A percentile compares a stretch with the other conserved stretches of the same genome.
Conservation (phyloP, 1,139 yeast species). For the Geotrichum klebahnii region DNA sequence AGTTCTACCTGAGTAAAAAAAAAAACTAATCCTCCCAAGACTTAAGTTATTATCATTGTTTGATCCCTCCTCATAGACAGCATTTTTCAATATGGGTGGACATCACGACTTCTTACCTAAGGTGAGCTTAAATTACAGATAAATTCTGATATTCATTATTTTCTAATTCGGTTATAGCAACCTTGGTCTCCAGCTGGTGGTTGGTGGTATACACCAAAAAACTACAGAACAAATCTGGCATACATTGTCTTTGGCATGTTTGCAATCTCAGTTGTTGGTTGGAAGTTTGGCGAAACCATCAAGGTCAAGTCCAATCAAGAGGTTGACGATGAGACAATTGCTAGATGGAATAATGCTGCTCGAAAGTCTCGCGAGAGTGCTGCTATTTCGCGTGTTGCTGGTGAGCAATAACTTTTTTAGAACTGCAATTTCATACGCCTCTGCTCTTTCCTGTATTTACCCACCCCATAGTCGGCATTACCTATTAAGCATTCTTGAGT, state of each 20-base stretch:
- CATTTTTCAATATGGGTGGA: constrained; percentile 16
- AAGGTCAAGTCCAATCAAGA: constrained; percentile 33
- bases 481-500: too few relatives aligned
- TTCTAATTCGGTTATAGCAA: constrained; percentile 25
- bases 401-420: constrained; percentile 17
- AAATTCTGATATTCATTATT: background rate
- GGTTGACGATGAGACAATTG: constrained; percentile 38
- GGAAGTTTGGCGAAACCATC: constrained; percentile 35
- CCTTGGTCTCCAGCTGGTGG: constrained; percentile 44
- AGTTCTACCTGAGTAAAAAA: background rate
- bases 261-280: constrained; percentile 34
- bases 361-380: constrained; percentile 37
- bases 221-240: constrained; percentile 41
- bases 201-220: constrained; percentile 45
- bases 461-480: too few relatives aligned
- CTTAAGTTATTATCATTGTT: background rate
- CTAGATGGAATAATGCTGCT: constrained; percentile 42
- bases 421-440: too few relatives aligned
- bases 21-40: background rate
- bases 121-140: constrained; percentile 3
- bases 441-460: background rate
- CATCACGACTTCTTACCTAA: constrained; percentile 21
- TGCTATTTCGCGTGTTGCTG: constrained; percentile 31
- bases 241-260: constrained; percentile 37
- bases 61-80: background rate